Evolutionary conservation across 306 rosid species (phyloP).

Genomic region (Lotus japonicus): DNA sequence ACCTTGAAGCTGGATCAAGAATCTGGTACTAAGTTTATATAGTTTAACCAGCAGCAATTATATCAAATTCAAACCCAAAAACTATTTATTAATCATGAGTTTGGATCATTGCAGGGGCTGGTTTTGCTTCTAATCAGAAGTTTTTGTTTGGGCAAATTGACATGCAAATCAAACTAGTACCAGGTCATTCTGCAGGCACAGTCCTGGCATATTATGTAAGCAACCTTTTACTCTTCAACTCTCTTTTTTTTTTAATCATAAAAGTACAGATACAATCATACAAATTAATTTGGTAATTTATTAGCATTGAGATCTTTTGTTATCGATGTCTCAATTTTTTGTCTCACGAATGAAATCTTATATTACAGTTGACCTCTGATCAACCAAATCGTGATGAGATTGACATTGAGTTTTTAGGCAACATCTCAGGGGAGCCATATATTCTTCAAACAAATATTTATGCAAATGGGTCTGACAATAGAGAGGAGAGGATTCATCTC

Average conservation of each 20-base stretch:
- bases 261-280: too few relatives aligned
- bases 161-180: constrained; percentile 85
- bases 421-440: constrained; percentile 63
- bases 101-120: constrained; percentile 49
- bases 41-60: not conserved
- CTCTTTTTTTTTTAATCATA: too few relatives aligned
- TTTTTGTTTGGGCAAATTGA: constrained; percentile 82
- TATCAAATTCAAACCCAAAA: not conserved
- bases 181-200: constrained; percentile 90
- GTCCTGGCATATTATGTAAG: constrained; percentile 84
- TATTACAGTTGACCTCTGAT: constrained; percentile 70
- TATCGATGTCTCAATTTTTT: too few relatives aligned
- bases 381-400: constrained; percentile 87
- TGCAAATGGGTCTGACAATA: constrained; percentile 63
- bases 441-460: constrained; percentile 75
- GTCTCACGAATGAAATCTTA: not conserved
- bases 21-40: constrained; percentile 50
- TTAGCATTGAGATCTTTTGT: too few relatives aligned
- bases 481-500: constrained; percentile 81
- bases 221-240: not conserved
- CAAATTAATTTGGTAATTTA: not conserved
- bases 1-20: constrained; percentile 76
- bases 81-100: not conserved
- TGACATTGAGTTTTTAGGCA: constrained; percentile 90
- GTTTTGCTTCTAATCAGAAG: constrained; percentile 79